Base-by-base conservation (phyloP, 1,284 basidiomycete species). In the Cystobasidiaceae sp. region DNA sequence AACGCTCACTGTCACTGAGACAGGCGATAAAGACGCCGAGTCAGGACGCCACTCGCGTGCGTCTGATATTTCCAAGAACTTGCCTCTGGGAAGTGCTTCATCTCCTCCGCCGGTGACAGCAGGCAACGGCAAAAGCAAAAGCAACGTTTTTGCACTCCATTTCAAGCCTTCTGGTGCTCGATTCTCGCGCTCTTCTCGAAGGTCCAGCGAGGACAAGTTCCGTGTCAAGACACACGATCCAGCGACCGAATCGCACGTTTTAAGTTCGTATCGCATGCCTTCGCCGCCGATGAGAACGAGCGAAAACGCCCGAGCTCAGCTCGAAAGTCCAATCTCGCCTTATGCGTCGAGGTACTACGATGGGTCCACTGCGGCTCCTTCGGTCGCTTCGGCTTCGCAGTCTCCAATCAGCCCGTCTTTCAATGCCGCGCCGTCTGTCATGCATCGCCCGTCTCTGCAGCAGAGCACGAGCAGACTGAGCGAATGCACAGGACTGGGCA, bases 251-350 rank as follows among this genome's bases (percentile, higher is more conserved):
- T 46, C 43, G 9, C 44, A 58, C 19, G 30, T 17, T 21, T 34
- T 58, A 21, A 46, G 43, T 19, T 58, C 56, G 5, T 58, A 58
- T 58, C 17, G 41, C 5, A 39, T 58, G 2, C 56, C 43, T 46
- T 58, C 56, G 7, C 56, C 56, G 8, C 50, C 6, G 33, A 52
- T 23, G 9, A 19, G 15, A 37, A 25, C 17, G 15, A 52, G 9
- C n/a, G n/a, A n/a, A n/a, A n/a, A n/a, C n/a, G n/a, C n/a, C n/a
- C n/a, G n/a, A n/a, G n/a, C n/a, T n/a, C n/a, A n/a, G n/a, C n/a
- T n/a, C n/a, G n/a, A n/a, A n/a, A n/a, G n/a, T n/a, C n/a, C n/a
- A n/a, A n/a, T n/a, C n/a, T 23, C 50, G 9, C 15, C 50, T 7
- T 52, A 52, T 39, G 48, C 48, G 2, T 32, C 32, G 49, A 15